Evolutionary conservation across 352 stramenopile species (phyloP), one percentile per base, ranked within the genome.

Genomic region (Phytophthora pistaciae): DNA sequence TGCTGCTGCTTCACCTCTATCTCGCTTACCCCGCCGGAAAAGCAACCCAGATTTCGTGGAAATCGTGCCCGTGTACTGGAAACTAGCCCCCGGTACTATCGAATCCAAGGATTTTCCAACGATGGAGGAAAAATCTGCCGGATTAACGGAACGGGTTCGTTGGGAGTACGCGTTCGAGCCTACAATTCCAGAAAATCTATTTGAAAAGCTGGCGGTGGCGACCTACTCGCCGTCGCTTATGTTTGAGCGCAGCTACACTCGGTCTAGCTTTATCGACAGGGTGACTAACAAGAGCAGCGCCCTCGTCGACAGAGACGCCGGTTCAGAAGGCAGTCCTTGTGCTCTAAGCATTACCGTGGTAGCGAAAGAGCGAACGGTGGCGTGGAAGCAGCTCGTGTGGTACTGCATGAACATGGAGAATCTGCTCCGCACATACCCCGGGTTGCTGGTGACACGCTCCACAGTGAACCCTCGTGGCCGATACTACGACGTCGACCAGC

Each of bases 361-460:
- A 27, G 50, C 61, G 9, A 25, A 10, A 50, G 54, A 60, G 23
- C 60, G 36, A n/a, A 59, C 29, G 5, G 14, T 60, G 11, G 60
- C 60, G 7, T 67, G 60, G 60, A 53, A 61, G 20, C 60, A 67
- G 21, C 49, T 67, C 31, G 53, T 67, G n/a, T 67, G 60, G 60
- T 60, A 67, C 40, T 57, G 31, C 10, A 38, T 67, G 48, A 67
- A 53, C 40, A 25, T 67, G n/a, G 60, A 67, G 50, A 49, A 42
- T 14, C 18, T 67, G 40, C 49, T 67, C 21, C 52, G 52, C 31
- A 29, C 60, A 10, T 67, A 67, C 31, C 48, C 53, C 10, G 60
- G 60, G 0, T 48, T 67, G 7, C 14, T 58, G 13, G 60, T 61
- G 23, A 67, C 60, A 49, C 42, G 42, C 42, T 49, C 42, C 6